Evolutionary conservation across 2,329 filamentous ascomycete species (phyloP), one percentile per base, ranked within the genome.

Genomic region (Didymella lethalis): DNA sequence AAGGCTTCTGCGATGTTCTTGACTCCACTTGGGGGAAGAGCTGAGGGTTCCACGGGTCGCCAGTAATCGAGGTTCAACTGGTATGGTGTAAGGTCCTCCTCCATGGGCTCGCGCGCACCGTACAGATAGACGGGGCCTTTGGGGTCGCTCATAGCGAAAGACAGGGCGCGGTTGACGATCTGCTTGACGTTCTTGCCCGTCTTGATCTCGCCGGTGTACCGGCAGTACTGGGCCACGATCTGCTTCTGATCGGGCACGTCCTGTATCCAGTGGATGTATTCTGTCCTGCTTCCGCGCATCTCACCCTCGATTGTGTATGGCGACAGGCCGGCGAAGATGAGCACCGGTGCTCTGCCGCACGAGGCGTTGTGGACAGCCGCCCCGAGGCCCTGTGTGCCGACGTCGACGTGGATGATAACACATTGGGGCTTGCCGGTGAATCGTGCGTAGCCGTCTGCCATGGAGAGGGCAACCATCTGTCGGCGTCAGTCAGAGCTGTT

Each of bases 251-350:
- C 90, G 0, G 89, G 90, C 2, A 93, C 89, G 75, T 94, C 90
- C 70, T 94, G 91, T 31, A 93, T 89, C 90, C 91, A 94, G 75
- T 94, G 91, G 66, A 93, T 93, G 74, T 91, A 93, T 76, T 94
- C 91, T 1, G 90, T 93, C 53, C 91, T 66, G 63, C 75, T 77
- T 12, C 91, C 91, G 0, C 88, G 84, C 78, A 90, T 86, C 76
- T 94, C 91, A 16, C 91, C 91, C 67, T 93, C 90, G 29, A 89
- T 83, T 0, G 91, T 93, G 72, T 88, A 91, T 0, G 91, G 91
- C 11, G 88, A 91, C 16, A 93, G 79, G 4, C 91, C 91, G 1
- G 91, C 91, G 67, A 94, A 93, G 55, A 94, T 87, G 45, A 94
- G 77, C 4, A 94, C 87, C 0, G 91, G 91, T 0, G 88, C 88